Conservation (phyloP, 2,329 filamentous ascomycete genomes). For the Zymoseptoria pseudotritici region DNA sequence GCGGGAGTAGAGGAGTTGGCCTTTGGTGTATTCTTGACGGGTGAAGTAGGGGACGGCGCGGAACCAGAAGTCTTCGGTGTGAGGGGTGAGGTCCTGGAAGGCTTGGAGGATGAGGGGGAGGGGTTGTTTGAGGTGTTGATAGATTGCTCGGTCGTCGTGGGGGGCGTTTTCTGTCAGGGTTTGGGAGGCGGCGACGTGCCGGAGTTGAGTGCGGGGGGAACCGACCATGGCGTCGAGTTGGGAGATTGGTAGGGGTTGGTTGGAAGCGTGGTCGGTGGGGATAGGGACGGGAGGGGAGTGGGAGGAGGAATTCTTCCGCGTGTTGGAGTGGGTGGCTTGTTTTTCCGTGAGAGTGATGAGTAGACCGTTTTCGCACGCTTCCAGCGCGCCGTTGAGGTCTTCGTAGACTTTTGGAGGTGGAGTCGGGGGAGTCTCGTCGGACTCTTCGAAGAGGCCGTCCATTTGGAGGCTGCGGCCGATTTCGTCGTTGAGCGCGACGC, state of each 20-base stretch:
- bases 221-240: conserved; percentile 39
- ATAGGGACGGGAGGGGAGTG: conserved; percentile 38
- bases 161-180: conserved; percentile 57
- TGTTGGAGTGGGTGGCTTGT: conserved; percentile 14
- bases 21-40: conserved; percentile 58
- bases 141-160: conserved; percentile 40
- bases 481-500: conserved; percentile 66
- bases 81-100: conserved; percentile 79
- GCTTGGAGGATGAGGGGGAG: conserved; percentile 87
- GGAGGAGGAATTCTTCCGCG: conserved; percentile 36
- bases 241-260: conserved; percentile 19
- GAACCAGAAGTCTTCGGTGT: conserved; percentile 96
- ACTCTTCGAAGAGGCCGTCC: conserved; percentile 71
- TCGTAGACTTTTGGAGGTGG: conserved; percentile 61
- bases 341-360: conserved; percentile 47
- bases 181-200: conserved; percentile 69
- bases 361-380: conserved; percentile 91
- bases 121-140: conserved; percentile 83
- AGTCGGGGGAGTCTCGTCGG: conserved; percentile 54
- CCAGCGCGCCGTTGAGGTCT: conserved; percentile 84
- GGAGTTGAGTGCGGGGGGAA: conserved; percentile 72
- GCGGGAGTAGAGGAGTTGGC: conserved; percentile 67
- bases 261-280: conserved; percentile 19
- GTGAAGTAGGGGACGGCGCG: conserved; percentile 67
- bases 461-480: conserved; percentile 73